A percentile compares a stretch with the other conserved stretches of the same genome.
phyloP scores from a whole-genome alignment of 2,329 filamentous ascomycete genomes.

The Penicillium digitatum region DNA sequence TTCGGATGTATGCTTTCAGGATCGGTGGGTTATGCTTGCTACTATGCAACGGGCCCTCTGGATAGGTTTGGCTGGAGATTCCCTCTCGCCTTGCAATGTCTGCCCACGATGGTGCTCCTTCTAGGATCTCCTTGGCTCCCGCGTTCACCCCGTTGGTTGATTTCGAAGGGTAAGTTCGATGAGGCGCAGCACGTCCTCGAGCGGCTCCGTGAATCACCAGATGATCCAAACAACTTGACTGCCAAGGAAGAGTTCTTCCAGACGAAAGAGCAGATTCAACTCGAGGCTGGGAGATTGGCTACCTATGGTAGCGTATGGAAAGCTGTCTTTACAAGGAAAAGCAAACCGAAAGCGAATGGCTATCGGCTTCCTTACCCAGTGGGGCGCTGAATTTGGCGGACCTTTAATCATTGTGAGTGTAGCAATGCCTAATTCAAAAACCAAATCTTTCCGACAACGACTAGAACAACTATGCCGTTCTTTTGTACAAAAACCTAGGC shows the following conservation, averaged over 20 bases:
- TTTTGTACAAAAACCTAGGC: constrained; percentile 45
- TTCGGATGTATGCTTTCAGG: constrained; percentile 47
- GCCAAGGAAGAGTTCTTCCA: constrained; percentile 49
- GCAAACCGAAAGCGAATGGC: constrained; percentile 51
- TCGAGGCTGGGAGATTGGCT: constrained; percentile 43
- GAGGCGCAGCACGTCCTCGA: constrained; percentile 46
- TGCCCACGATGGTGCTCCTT: constrained; percentile 42
- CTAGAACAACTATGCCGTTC: constrained; percentile 48
- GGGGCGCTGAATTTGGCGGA: constrained; percentile 53
- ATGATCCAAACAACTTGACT: constrained; percentile 41
- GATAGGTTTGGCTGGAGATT: constrained; percentile 47
- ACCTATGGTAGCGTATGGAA: constrained; percentile 43
- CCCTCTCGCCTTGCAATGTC: constrained; percentile 42
- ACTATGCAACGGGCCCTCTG: constrained; percentile 38
- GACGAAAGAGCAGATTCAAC: constrained; percentile 45
- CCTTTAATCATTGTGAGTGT: constrained; percentile 50
- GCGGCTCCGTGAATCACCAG: constrained; percentile 37
- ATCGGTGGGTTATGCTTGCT: constrained; percentile 47
- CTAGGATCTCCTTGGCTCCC: constrained; percentile 44
- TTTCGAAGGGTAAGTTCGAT: constrained; percentile 45
- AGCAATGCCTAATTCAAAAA: background rate
- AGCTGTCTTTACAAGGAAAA: constrained; percentile 46
- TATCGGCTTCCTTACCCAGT: constrained; percentile 52
- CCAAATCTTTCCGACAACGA: background rate
- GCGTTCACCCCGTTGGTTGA: constrained; percentile 49